A percentile compares a stretch with the other conserved stretches of the same genome.
Evolutionary conservation across 495 filamentous ascomycete species (phyloP).

Genomic region (Podospora sp.): DNA sequence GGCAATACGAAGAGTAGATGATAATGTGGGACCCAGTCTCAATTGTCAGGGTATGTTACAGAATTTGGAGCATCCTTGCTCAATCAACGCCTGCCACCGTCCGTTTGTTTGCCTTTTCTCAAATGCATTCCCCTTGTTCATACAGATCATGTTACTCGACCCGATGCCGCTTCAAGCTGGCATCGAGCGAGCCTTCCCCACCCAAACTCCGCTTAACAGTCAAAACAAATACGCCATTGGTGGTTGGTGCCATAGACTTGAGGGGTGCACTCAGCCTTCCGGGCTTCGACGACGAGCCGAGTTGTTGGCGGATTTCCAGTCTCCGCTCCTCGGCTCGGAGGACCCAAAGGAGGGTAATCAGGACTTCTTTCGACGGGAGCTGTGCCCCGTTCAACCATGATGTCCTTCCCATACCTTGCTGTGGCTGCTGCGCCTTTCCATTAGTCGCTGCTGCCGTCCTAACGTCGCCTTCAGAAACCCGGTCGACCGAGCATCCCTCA

Average conservation of each 20-base stretch:
- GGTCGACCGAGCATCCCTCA: slow-evolving; percentile 48
- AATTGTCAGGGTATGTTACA: slow-evolving; percentile 1
- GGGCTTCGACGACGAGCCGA: slow-evolving; percentile 28
- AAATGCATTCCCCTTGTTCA: slow-evolving; percentile 15
- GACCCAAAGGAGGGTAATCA: slow-evolving; percentile 57
- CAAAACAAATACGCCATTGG: slow-evolving; percentile 23
- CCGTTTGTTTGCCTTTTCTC: neutral
- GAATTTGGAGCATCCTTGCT: slow-evolving; percentile 3
- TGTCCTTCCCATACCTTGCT: slow-evolving; percentile 38
- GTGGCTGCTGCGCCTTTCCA: slow-evolving; percentile 39
- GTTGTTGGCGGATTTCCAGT: slow-evolving; percentile 29
- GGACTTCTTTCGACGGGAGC: slow-evolving; percentile 54
- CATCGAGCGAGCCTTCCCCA: neutral
- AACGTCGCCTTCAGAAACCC: slow-evolving; percentile 43
- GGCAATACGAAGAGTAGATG: neutral
- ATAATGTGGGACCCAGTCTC: neutral
- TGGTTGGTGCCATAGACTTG: slow-evolving; percentile 27
- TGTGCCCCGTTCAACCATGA: slow-evolving; percentile 46
- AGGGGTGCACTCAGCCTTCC: slow-evolving; percentile 31
- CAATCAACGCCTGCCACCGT: slow-evolving; percentile 9
- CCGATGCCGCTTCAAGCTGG: slow-evolving; percentile 25
- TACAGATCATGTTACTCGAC: slow-evolving; percentile 19
- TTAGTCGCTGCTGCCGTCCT: slow-evolving; percentile 36
- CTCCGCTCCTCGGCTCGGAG: slow-evolving; percentile 52
- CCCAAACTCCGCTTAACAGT: slow-evolving; percentile 25